A percentile compares a stretch with the other conserved stretches of the same genome.
Evolutionary conservation across 768 basidiomycete genomes (phyloP).

Genomic region (Pleurotus tuber-regium): DNA sequence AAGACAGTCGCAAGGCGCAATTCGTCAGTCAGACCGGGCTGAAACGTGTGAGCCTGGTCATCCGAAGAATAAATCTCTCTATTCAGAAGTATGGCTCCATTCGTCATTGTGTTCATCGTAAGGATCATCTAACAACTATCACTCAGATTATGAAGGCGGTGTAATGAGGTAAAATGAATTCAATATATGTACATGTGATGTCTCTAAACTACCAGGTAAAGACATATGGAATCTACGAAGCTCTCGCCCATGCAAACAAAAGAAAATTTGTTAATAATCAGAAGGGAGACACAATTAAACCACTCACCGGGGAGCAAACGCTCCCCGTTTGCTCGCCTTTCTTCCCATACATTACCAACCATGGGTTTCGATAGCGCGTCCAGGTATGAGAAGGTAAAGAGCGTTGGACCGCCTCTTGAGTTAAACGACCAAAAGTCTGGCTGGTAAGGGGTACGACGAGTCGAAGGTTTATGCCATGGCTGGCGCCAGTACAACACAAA

Average conservation of each 20-base stretch:
- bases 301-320: neutral
- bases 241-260: neutral
- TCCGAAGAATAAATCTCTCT: too few species aligned
- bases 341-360: conserved; percentile 22
- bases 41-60: too few species aligned
- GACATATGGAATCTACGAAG: neutral
- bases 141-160: too few species aligned
- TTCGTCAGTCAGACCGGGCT: too few species aligned
- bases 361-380: neutral
- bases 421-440: neutral
- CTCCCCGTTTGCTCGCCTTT: neutral
- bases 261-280: neutral
- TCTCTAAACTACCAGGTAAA: neutral
- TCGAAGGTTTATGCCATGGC: too few species aligned
- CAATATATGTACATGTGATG: neutral
- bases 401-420: neutral
- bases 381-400: neutral
- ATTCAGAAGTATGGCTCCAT: too few species aligned
- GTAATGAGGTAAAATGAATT: neutral
- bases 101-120: too few species aligned
- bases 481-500: too few species aligned
- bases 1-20: too few species aligned
- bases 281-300: neutral
- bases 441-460: too few species aligned
- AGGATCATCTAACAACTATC: too few species aligned